Evolutionary conservation across 768 basidiomycete species (phyloP).

Genomic region (Hygrophorus pudorinus): DNA sequence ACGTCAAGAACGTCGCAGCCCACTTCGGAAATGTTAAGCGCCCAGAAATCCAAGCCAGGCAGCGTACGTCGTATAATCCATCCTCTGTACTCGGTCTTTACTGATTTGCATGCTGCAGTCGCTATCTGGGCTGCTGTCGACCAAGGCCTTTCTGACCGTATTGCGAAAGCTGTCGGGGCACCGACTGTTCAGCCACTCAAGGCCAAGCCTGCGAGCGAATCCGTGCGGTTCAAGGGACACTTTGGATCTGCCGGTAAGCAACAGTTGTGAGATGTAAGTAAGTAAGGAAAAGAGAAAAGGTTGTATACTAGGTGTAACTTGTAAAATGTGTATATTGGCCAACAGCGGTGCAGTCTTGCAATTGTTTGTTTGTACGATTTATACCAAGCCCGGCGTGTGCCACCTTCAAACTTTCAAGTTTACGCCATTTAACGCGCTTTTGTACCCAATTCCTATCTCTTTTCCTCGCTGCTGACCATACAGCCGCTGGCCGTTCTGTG

Average conservation of each 20-base stretch:
- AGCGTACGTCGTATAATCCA: conserved; percentile 40
- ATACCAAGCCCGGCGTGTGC: no score
- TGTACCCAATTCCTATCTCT: no score
- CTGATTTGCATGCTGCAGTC: conserved; percentile 35
- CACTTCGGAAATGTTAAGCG: conserved; percentile 58
- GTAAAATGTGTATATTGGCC: no score
- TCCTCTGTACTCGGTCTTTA: background rate
- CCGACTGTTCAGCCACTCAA: conserved; percentile 47
- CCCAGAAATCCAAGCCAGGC: conserved; percentile 45
- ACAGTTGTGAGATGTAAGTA: background rate
- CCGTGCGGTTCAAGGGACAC: conserved; percentile 35
- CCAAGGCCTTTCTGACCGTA: conserved; percentile 61
- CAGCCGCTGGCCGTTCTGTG: no score
- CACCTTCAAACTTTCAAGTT: no score
- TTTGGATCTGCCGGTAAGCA: conserved; percentile 1
- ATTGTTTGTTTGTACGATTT: no score
- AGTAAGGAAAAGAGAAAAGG: no score
- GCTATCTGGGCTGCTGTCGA: conserved; percentile 75
- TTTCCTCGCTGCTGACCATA: no score
- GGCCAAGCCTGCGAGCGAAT: conserved; percentile 51
- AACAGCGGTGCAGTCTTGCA: no score
- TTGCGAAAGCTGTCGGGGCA: conserved; percentile 67
- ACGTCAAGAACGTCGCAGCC: conserved; percentile 56
- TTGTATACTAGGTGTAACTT: no score
- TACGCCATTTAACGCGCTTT: no score